Base-by-base conservation (phyloP, 2,329 filamentous ascomycete genomes). In the Tolypocladium sp. region DNA sequence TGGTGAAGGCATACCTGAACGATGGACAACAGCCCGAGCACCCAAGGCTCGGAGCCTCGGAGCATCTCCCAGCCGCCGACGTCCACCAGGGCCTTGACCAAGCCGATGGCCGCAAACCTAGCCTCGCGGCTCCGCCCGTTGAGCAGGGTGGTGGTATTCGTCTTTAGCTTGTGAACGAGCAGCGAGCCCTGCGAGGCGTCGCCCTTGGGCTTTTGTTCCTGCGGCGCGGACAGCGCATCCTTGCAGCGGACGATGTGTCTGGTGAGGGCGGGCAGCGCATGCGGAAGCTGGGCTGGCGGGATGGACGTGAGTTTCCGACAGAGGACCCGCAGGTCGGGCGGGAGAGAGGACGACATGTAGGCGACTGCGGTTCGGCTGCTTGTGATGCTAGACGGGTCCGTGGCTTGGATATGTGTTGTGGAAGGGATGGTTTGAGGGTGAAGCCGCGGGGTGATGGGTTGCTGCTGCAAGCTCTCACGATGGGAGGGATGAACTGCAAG, bases 51-150 rank as follows among this genome's bases (percentile, higher is more conserved):
- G 40, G 84, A 84, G 57, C 84, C 85, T 63, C 87, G 85, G 60
- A 97, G 79, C 60, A 89, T 84, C 68, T 95, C 91, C 85, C 89
- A 91, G 53, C 91, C 91, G 30, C 92, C 92, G 46, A 89, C 84
- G 67, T 97, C 92, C 51, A 96, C 78, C 5, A 87, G 79, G 4
- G 89, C 84, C 75, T 97, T 97, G 72, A 92, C 83, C 55, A 97
- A 75, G 20, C 89, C 86, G 51, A 90, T 84, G 8, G 88, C 92
- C 22, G 87, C 82, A 76, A 93, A 95, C 67, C 91, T 84, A 51
- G 88, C 90, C 66, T 92, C 85, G 2, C 84, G 71, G 55, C 77
- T 90, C 60, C 87, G 87, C 59, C 93, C 91, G 69, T 90, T 89
- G 40, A 97, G 77, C 17, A 97, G 79, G 15, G 89, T 86, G 1